Evolutionary conservation across 768 basidiomycete species (phyloP).

Genomic region (Rhodotorula paludigena): DNA sequence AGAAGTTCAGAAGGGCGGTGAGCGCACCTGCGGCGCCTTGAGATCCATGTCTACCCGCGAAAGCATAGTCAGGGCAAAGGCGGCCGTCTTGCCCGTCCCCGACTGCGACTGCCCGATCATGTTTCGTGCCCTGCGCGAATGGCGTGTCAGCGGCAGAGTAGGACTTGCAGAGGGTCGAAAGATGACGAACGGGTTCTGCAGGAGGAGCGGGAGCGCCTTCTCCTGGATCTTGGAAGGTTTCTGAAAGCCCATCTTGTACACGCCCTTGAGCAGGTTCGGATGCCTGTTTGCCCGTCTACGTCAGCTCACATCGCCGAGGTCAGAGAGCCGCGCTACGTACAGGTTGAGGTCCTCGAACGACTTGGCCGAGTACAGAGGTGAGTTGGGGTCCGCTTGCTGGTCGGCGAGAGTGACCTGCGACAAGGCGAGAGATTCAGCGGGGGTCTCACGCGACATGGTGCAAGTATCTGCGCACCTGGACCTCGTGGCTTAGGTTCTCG

Average conservation of each 20-base stretch:
- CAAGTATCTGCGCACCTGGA: slow-evolving; percentile 13
- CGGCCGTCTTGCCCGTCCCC: slow-evolving; percentile 97
- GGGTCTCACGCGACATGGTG: neutral
- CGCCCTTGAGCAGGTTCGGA: slow-evolving; percentile 81
- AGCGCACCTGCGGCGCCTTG: slow-evolving; percentile 70
- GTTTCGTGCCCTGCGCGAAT: slow-evolving; percentile 70
- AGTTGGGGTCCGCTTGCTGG: slow-evolving; percentile 90
- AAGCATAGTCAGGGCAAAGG: slow-evolving; percentile 95
- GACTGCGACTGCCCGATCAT: slow-evolving; percentile 99
- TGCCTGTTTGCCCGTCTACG: slow-evolving; percentile 53
- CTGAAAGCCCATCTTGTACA: slow-evolving; percentile 91
- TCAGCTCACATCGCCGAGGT: neutral
- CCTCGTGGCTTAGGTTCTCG: slow-evolving; percentile 36
- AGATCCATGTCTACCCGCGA: slow-evolving; percentile 80
- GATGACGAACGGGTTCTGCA: slow-evolving; percentile 72
- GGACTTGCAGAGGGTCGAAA: neutral
- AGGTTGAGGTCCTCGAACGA: slow-evolving; percentile 92
- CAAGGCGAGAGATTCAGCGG: neutral
- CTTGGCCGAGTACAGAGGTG: slow-evolving; percentile 89
- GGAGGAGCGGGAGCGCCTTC: slow-evolving; percentile 82
- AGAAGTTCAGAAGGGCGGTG: neutral
- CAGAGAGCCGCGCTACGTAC: slow-evolving; percentile 53
- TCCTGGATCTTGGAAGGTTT: slow-evolving; percentile 99
- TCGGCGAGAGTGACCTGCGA: slow-evolving; percentile 87
- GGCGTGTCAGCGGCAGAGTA: neutral